phyloP scores from a whole-genome alignment of 2,329 filamentous ascomycete species.

The Ophiostoma novo-ulmi region DNA sequence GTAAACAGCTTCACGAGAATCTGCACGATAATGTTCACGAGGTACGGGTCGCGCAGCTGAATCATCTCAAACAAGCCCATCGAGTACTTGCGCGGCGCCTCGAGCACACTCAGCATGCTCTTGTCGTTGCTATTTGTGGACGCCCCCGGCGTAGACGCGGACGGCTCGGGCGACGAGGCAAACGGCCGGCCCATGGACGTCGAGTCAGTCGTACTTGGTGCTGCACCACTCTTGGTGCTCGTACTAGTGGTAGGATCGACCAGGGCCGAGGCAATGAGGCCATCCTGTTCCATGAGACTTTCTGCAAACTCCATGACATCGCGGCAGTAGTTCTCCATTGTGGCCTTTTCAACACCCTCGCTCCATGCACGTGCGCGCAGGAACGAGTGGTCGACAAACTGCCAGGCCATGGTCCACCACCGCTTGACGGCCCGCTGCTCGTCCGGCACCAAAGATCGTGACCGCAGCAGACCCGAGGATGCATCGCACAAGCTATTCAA shows the following conservation, averaged over 20 bases:
- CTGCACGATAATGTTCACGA: slow-evolving; percentile 75
- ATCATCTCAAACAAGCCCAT: slow-evolving; percentile 82
- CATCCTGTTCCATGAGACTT: slow-evolving; percentile 76
- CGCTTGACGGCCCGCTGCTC: slow-evolving; percentile 63
- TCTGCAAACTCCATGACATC: slow-evolving; percentile 94
- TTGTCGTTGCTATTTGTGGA: slow-evolving; percentile 27
- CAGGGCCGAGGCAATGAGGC: slow-evolving; percentile 70
- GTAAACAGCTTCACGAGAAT: slow-evolving; percentile 79
- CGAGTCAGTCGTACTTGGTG: background rate
- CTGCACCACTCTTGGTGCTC: slow-evolving; percentile 23
- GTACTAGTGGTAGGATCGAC: slow-evolving; percentile 26
- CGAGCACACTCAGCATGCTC: slow-evolving; percentile 48
- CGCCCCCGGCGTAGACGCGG: background rate
- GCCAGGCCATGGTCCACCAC: slow-evolving; percentile 85
- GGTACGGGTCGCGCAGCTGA: slow-evolving; percentile 78
- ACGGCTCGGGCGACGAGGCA: background rate
- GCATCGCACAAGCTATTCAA: slow-evolving; percentile 53
- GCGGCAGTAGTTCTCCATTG: slow-evolving; percentile 89
- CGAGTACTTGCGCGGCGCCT: slow-evolving; percentile 56
- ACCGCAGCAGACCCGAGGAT: slow-evolving; percentile 50
- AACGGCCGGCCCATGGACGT: background rate
- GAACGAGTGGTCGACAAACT: slow-evolving; percentile 73
- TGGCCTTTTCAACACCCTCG: slow-evolving; percentile 58
- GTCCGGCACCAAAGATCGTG: slow-evolving; percentile 51
- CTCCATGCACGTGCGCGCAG: slow-evolving; percentile 81